Evolutionary conservation across 2,329 filamentous ascomycete genomes (phyloP).

Genomic region (Aspergillus ustus): DNA sequence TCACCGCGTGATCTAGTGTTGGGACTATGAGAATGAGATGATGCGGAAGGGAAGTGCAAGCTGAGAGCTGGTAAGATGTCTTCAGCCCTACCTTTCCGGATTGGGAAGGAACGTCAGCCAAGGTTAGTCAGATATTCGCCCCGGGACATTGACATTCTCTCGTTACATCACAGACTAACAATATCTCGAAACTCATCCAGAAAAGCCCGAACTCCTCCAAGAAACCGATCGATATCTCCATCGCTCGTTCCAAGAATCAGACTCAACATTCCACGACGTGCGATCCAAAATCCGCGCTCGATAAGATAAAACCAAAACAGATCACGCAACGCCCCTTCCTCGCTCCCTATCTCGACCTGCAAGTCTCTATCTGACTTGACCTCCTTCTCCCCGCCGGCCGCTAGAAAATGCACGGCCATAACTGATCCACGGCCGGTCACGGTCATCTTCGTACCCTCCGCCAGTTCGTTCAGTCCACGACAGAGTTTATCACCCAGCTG

Average conservation of each 20-base stretch:
- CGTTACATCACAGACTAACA: background rate
- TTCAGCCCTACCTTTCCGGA: background rate
- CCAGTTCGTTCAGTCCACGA: background rate
- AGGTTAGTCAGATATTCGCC: background rate
- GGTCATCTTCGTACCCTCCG: constrained; percentile 3
- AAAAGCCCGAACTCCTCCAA: background rate
- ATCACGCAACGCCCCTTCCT: constrained; percentile 3
- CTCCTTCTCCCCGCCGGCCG: background rate
- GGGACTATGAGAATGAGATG: too few relatives aligned
- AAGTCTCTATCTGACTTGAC: background rate
- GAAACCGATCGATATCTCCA: background rate
- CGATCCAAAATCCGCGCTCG: constrained; percentile 16
- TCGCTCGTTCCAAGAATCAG: constrained; percentile 8
- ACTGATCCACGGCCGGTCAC: constrained; percentile 6
- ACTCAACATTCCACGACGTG: constrained; percentile 12
- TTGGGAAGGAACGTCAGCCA: too few relatives aligned
- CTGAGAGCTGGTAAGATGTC: background rate
- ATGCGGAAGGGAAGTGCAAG: background rate
- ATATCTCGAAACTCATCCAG: background rate
- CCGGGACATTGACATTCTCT: background rate
- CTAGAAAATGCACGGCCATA: constrained; percentile 12
- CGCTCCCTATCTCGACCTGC: background rate
- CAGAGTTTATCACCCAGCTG: constrained; percentile 3
- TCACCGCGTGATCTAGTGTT: background rate
- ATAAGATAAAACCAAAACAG: constrained; percentile 11